phyloP scores from a whole-genome alignment of 805 yeast genomes.

The Pichia phayaonensis region DNA sequence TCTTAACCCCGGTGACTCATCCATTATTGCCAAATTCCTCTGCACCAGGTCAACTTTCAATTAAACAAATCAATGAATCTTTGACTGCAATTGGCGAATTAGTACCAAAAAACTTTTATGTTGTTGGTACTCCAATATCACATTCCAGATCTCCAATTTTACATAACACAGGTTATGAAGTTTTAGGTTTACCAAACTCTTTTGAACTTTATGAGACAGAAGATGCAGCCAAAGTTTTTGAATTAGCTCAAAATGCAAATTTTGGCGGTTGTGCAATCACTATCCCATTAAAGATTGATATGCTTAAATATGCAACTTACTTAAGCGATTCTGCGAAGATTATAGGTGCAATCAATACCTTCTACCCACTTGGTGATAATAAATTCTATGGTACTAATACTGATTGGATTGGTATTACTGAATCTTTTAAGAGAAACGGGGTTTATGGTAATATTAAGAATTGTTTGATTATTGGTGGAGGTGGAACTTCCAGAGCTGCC shows the following conservation, averaged over 20 bases:
- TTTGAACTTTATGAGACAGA: constrained; percentile 65
- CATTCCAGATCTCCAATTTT: constrained; percentile 88
- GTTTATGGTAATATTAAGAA: constrained; percentile 36
- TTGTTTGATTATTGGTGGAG: constrained; percentile 90
- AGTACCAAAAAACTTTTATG: constrained; percentile 49
- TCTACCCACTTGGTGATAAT: constrained; percentile 47
- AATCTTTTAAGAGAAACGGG: constrained; percentile 59
- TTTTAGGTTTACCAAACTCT: constrained; percentile 69
- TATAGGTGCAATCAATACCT: constrained; percentile 95
- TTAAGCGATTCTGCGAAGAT: constrained; percentile 66
- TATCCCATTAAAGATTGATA: constrained; percentile 82
- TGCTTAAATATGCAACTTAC: constrained; percentile 57
- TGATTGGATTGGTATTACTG: constrained; percentile 85
- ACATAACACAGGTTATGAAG: constrained; percentile 71
- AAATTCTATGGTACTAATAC: constrained; percentile 79
- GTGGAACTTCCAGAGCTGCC: constrained; percentile 97
- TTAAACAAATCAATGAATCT: constrained; percentile 55
- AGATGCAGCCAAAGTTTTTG: constrained; percentile 48
- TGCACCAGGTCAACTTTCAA: constrained; percentile 73
- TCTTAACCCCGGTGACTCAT: constrained; percentile 83
- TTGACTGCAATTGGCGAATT: constrained; percentile 58
- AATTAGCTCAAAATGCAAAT: constrained; percentile 38
- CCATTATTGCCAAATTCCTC: constrained; percentile 57
- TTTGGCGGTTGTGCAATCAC: constrained; percentile 97
- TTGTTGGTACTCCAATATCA: constrained; percentile 73